phyloP scores from a whole-genome alignment of 495 filamentous ascomycete genomes.

The Cercophora newfieldiana region DNA sequence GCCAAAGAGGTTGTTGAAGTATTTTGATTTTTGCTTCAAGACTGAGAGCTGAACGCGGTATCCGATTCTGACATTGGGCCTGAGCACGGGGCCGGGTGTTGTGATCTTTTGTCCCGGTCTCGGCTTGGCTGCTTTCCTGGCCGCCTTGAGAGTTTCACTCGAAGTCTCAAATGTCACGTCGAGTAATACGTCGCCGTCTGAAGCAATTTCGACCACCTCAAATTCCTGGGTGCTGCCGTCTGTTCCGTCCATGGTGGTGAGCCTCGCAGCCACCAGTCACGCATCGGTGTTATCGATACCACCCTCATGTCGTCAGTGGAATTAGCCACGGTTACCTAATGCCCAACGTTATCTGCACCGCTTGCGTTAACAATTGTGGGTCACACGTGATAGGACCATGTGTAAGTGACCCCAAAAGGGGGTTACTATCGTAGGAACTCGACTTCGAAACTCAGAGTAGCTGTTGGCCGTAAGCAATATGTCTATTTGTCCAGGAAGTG shows the following conservation, averaged over 20 bases:
- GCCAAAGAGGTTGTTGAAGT: constrained; percentile 58
- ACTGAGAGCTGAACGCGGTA: constrained; percentile 41
- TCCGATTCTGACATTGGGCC: constrained; percentile 34
- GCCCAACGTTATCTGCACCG: too few species aligned
- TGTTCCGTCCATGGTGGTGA: constrained; percentile 24
- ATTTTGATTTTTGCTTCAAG: constrained; percentile 54
- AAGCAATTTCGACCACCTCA: constrained; percentile 45
- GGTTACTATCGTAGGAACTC: neutral
- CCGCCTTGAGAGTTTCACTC: constrained; percentile 39
- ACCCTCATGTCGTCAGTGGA: too few species aligned
- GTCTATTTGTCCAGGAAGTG: neutral
- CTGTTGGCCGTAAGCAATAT: neutral
- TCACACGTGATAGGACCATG: neutral
- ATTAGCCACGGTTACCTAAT: neutral
- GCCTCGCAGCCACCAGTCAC: neutral
- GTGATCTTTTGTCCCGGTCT: constrained; percentile 23
- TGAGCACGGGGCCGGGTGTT: constrained; percentile 27
- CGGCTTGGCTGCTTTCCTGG: constrained; percentile 22
- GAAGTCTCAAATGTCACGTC: constrained; percentile 56
- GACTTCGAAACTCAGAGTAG: neutral
- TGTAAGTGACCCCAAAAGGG: neutral
- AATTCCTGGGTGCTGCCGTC: constrained; percentile 23
- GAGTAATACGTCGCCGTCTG: constrained; percentile 57
- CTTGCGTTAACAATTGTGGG: neutral
- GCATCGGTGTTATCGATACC: too few species aligned